Base-by-base conservation (phyloP, 2,329 filamentous ascomycete species). In the Emericellopsis atlantica region DNA sequence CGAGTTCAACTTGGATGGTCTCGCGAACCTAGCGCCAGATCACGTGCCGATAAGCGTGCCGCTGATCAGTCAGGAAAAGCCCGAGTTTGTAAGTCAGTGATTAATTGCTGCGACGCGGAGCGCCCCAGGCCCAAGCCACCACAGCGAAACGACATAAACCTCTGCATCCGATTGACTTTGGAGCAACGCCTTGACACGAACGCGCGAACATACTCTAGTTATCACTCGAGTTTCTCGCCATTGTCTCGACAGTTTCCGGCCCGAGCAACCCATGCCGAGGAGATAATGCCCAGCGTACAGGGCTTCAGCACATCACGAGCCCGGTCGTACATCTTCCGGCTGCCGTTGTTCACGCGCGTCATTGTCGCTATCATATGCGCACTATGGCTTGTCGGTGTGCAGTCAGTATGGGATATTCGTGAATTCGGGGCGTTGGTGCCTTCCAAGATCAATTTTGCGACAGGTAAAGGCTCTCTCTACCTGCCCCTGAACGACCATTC, bases 311-410 rank as follows among this genome's bases (percentile, higher is more conserved):
- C 81, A 26, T 61, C 72, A 45, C 79, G 86, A 50, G 72, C 88
- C 51, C 81, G 86, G 48, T 85, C 84, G 8, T 95, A 94, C 58
- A 54, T 94, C 48, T 69, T 85, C 45, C 81, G 88, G 38, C 70
- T 96, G n/a, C 90, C 92, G 31, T 69, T 96, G 2, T 88, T 92
- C 57, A 95, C 92, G 22, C 78, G 89, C 39, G 60, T 73, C 15
- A 72, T 88, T 12, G 58, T 88, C 16, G 53, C 79, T 4, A 61
- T 80, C 36, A 84, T 94, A 43, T 54, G 83, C 26, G 46, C 44
- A 4, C 49, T 57, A 35, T 93, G 82, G 77, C 51, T 86, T 31
- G 66, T 81, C 6, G 72, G 80, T 36, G 58, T 89, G 32, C 81
- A 84, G 51, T 70, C 76, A 14, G 65, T 80, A 8, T 89, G 81